Evolutionary conservation across 1,284 basidiomycete species (phyloP).

Genomic region (Moesziomyces antarcticus): DNA sequence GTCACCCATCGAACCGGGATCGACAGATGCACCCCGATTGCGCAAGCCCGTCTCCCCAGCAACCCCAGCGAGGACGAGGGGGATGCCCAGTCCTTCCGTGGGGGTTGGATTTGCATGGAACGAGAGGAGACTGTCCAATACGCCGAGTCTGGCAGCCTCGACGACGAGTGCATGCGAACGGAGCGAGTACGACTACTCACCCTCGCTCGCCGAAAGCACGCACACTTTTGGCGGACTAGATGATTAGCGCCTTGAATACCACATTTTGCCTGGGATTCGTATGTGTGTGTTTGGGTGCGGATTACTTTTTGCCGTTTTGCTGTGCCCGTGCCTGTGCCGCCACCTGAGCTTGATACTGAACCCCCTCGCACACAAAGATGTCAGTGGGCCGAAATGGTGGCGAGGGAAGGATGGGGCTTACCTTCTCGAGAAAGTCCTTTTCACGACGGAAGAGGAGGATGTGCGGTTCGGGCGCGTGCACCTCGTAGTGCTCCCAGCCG

Average conservation of each 20-base stretch:
- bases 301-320: conserved; percentile 31
- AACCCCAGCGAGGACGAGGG: too few relatives aligned
- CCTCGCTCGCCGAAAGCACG: conserved; percentile 10
- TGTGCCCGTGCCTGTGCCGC: conserved; percentile 9
- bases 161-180: not conserved
- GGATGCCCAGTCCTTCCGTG: too few relatives aligned
- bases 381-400: not conserved
- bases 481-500: conserved; percentile 97
- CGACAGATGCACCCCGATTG: too few relatives aligned
- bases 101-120: too few relatives aligned
- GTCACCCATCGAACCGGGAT: too few relatives aligned
- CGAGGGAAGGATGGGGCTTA: conserved; percentile 11
- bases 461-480: conserved; percentile 75
- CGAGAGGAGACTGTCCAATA: conserved; percentile 9
- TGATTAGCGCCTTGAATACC: not conserved
- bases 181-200: conserved; percentile 13
- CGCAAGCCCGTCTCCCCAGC: too few relatives aligned
- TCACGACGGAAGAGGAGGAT: conserved; percentile 70
- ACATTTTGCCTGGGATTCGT: not conserved
- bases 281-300: not conserved
- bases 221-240: conserved; percentile 41
- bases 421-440: conserved; percentile 68
- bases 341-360: conserved; percentile 26
- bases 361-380: not conserved
- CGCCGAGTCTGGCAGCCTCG: conserved; percentile 4